Percentiles rank a stretch among this genome's conserved stretches.
phyloP scores from a whole-genome alignment of 176 grass and related monocot genomes.

The Raddia distichophylla region DNA sequence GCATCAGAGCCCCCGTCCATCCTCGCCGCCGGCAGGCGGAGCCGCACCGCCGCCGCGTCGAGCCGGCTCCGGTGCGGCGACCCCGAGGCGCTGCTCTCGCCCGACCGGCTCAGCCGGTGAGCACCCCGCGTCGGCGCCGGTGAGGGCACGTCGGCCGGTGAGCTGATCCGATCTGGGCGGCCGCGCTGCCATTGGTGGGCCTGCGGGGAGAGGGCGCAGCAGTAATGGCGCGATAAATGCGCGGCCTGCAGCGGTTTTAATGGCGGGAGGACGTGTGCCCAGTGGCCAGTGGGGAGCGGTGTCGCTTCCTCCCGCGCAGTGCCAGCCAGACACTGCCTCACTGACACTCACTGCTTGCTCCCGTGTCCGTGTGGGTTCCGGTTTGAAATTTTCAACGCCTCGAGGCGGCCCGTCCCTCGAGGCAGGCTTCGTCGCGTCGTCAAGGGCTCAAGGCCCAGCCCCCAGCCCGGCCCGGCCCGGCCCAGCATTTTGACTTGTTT shows the following conservation, averaged over 20 bases:
- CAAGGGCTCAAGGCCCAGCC: no score
- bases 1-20: conserved; percentile 59
- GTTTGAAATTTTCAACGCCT: neutral
- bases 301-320: conserved; percentile 29
- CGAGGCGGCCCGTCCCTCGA: no score
- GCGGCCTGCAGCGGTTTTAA: conserved; percentile 46
- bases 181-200: conserved; percentile 31
- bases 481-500: neutral
- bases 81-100: conserved; percentile 92
- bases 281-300: neutral
- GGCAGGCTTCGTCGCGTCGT: no score
- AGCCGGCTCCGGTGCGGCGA: conserved; percentile 89
- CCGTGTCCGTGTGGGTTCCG: no score
- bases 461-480: no score
- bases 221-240: conserved; percentile 67
- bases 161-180: neutral
- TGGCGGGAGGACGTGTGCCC: conserved; percentile 57
- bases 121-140: neutral
- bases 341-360: neutral
- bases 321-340: no score
- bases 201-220: conserved; percentile 39
- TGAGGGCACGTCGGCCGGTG: neutral
- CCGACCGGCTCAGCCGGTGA: conserved; percentile 72
- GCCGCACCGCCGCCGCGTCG: conserved; percentile 46
- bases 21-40: conserved; percentile 33